Conservation (phyloP, 2,329 filamentous ascomycete species). For the Sporothrix inflata region DNA sequence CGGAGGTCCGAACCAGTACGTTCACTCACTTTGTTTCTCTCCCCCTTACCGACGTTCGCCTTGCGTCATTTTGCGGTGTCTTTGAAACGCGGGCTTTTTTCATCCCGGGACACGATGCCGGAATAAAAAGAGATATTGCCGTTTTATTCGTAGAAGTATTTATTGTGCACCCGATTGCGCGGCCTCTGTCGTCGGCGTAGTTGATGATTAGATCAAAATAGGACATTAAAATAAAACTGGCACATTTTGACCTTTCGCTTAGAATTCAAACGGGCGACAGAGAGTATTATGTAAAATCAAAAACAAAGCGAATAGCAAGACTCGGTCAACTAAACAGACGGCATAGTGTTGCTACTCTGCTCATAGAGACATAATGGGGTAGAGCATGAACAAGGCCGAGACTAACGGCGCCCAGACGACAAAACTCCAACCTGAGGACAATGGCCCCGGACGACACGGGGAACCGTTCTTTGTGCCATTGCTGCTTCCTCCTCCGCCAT, state of each 20-base stretch:
- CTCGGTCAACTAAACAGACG: background rate
- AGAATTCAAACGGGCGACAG: background rate
- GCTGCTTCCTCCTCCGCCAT: background rate
- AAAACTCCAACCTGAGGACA: background rate
- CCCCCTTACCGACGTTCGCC: background rate
- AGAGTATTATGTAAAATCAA: slow-evolving; percentile 8
- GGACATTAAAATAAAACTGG: background rate
- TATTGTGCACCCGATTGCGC: background rate
- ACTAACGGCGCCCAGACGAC: background rate
- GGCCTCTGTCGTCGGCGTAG: background rate
- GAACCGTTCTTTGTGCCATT: background rate
- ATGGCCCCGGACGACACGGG: too few relatives aligned
- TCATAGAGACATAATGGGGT: background rate
- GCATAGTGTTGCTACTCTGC: background rate
- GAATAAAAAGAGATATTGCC: background rate
- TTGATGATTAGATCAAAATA: background rate
- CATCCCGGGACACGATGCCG: background rate
- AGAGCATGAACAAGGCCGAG: background rate
- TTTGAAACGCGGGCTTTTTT: background rate
- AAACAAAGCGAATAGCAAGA: background rate
- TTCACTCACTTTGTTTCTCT: background rate
- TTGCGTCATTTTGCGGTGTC: background rate
- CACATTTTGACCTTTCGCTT: too few relatives aligned
- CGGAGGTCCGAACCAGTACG: slow-evolving; percentile 18
- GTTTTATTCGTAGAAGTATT: background rate